Evolutionary conservation across 441 rosid species (phyloP).

Genomic region (Croton laevigatus): DNA sequence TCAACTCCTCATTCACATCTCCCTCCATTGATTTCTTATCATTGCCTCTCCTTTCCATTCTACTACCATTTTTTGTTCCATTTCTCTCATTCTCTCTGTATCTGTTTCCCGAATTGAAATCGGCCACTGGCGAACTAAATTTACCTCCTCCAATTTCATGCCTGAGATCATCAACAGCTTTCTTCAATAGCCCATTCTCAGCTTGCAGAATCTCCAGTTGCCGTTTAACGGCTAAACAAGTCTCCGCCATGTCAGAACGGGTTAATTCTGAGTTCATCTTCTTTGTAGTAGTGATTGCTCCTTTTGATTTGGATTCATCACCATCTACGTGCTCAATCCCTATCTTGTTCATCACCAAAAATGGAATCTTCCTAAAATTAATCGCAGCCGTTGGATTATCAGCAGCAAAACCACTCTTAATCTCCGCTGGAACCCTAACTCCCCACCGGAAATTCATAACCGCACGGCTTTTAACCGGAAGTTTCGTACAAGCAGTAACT

Average conservation of each 20-base stretch:
- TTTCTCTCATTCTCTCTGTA: conserved; percentile 45
- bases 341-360: conserved; percentile 74
- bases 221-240: conserved; percentile 44
- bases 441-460: conserved; percentile 83
- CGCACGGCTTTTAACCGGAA: conserved; percentile 62
- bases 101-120: conserved; percentile 34
- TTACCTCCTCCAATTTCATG: conserved; percentile 40
- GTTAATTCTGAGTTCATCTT: conserved; percentile 24
- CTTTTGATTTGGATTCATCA: conserved; percentile 25
- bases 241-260: conserved; percentile 42
- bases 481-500: conserved; percentile 56
- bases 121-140: conserved; percentile 15
- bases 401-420: conserved; percentile 26
- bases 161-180: conserved; percentile 70
- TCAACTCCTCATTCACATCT: conserved; percentile 45
- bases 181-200: conserved; percentile 59
- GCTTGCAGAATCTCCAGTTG: conserved; percentile 59
- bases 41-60: conserved; percentile 28
- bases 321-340: conserved; percentile 72
- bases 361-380: conserved; percentile 59
- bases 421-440: conserved; percentile 68
- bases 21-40: conserved; percentile 50
- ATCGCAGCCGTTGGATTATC: conserved; percentile 41
- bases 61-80: conserved; percentile 20
- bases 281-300: neutral